Conservation (phyloP, 345 rosid species). For the Eutrema yunnanense region DNA sequence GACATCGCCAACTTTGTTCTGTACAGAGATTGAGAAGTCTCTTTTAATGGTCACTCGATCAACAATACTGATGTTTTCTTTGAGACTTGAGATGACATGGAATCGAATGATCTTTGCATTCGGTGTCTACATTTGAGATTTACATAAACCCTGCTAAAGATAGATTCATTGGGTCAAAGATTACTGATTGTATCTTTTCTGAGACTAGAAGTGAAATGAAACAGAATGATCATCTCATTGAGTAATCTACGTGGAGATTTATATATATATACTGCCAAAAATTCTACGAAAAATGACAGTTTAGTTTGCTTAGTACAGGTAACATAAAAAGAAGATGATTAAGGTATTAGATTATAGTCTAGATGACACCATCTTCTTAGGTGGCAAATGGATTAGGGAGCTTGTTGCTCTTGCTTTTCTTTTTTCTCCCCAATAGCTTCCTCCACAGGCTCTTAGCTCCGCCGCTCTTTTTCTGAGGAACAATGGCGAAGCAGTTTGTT, state of each 20-base stretch:
- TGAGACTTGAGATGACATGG: not conserved
- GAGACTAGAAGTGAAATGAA: conserved; percentile 10
- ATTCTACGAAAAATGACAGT: not conserved
- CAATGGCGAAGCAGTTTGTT: conserved; percentile 44
- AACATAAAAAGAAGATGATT: not conserved
- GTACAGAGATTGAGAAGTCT: conserved; percentile 44
- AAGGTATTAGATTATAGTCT: conserved; percentile 8
- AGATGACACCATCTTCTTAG: conserved; percentile 19
- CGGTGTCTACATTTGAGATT: not conserved
- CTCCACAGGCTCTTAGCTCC: conserved; percentile 57
- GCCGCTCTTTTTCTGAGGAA: conserved; percentile 47
- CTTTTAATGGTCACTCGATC: not conserved
- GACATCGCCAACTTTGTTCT: conserved; percentile 53
- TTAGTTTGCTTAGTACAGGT: conserved; percentile 7
- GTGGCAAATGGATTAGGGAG: conserved; percentile 32
- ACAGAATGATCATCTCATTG: conserved; percentile 3
- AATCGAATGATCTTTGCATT: conserved; percentile 1
- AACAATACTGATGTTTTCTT: not conserved
- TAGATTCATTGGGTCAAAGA: not conserved
- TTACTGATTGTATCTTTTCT: conserved; percentile 22
- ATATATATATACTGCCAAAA: conserved; percentile 19
- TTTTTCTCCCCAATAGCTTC: conserved; percentile 61
- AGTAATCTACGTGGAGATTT: conserved; percentile 9
- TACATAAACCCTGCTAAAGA: conserved; percentile 8
- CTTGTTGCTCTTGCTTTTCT: conserved; percentile 40